Evolutionary conservation across 169 alveolate genomes (phyloP).

Genomic region (Plasmodium gonderi): DNA sequence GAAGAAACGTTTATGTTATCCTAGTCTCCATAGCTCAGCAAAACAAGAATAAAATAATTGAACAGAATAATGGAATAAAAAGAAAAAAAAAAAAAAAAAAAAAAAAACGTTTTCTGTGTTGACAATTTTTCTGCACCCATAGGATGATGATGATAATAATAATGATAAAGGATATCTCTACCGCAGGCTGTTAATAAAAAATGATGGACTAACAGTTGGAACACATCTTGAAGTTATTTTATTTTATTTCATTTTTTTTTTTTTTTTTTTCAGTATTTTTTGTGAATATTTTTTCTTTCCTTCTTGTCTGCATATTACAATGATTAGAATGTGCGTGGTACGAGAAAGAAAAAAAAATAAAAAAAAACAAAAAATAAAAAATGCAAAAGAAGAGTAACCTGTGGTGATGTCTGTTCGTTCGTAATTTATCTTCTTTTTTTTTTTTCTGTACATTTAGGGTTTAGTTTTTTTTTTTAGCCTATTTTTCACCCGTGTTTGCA

Average conservation of each 20-base stretch:
- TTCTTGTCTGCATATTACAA: too few species aligned
- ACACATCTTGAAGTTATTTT: too few species aligned
- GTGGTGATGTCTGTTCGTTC: not conserved
- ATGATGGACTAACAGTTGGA: too few species aligned
- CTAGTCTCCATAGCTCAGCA: not conserved
- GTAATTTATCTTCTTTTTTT: not conserved
- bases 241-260: too few species aligned
- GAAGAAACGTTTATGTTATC: slow-evolving; percentile 58
- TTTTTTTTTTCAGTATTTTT: too few species aligned
- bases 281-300: too few species aligned
- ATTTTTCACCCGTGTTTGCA: not conserved
- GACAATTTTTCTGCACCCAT: too few species aligned
- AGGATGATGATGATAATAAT: too few species aligned
- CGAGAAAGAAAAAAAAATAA: not conserved
- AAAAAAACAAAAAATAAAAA: not conserved
- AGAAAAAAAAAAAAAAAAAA: not conserved
- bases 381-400: not conserved
- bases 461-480: not conserved
- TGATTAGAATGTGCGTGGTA: too few species aligned
- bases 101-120: too few species aligned
- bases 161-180: too few species aligned
- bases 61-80: not conserved
- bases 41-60: not conserved
- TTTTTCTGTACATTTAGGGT: not conserved
- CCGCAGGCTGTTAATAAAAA: too few species aligned